A percentile compares a stretch with the other conserved stretches of the same genome.
These are phyloP conservation scores for Hyphopichia khmerensis DNA, from an alignment of 1,139 yeast species.

Conservation along the genomic window DNA sequence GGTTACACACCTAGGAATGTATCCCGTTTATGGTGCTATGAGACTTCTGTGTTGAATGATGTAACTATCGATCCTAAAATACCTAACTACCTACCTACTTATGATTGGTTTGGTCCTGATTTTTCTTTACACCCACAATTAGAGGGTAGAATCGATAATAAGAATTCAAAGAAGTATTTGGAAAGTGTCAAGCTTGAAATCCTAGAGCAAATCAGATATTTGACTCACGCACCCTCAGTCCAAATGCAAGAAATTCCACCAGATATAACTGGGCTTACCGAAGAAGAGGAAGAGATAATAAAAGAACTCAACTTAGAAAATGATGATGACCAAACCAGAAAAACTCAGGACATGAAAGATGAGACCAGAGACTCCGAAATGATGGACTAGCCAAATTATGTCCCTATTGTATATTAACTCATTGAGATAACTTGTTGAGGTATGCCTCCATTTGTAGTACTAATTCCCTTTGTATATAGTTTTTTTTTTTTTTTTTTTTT, in stretches of 20 bases:
- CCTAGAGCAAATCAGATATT: constrained; percentile 75
- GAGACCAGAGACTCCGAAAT: constrained; percentile 25
- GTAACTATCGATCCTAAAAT: constrained; percentile 71
- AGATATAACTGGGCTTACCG: constrained; percentile 65
- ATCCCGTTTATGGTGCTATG: constrained; percentile 92
- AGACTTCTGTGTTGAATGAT: constrained; percentile 83
- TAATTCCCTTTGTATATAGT: neutral
- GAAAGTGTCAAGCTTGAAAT: constrained; percentile 77
- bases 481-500: neutral
- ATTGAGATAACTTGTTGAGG: neutral
- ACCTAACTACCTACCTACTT: constrained; percentile 79
- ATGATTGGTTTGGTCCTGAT: constrained; percentile 91
- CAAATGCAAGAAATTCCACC: constrained; percentile 91
- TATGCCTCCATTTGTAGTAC: neutral
- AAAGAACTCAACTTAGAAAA: constrained; percentile 53
- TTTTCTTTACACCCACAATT: constrained; percentile 84
- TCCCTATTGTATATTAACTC: neutral
- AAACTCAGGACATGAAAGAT: constrained; percentile 20
- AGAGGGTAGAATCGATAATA: constrained; percentile 86
- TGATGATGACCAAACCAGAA: constrained; percentile 28
- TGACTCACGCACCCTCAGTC: constrained; percentile 93
- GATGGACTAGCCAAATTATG: constrained; percentile 6
- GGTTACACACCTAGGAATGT: constrained; percentile 97
- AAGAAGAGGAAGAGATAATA: constrained; percentile 57
- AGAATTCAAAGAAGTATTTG: constrained; percentile 78